Base-by-base conservation (phyloP, 352 stramenopile genomes). In the Synura sp. region DNA sequence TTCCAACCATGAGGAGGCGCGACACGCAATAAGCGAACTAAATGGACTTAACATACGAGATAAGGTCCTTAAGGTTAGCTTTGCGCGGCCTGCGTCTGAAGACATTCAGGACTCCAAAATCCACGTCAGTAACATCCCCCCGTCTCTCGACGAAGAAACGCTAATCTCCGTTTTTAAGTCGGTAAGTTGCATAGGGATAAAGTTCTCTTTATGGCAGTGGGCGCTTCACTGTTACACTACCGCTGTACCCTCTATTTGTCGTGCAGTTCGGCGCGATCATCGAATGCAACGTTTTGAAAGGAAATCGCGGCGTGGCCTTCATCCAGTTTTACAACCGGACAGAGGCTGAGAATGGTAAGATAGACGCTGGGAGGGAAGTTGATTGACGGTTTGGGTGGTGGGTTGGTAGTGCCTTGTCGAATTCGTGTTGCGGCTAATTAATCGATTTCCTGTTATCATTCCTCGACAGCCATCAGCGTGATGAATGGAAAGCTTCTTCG, bases 231-330 rank as follows among this genome's bases (percentile, higher is more conserved):
- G 3, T 71, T 36, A 36, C 4, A 15, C 29, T 15, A 27, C 25
- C 27, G 25, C 42, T 74, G 29, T 74, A 14, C 32, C n/a, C n/a
- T n/a, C n/a, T n/a, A n/a, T n/a, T n/a, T 25, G 4, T 63, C 4
- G 49, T 70, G 19, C 31, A 59, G 67, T 76, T 76, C 38, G 67
- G 67, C 36, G 67, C 55, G 29, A 76, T 76, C 27, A 76, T 76
- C 35, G 67, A 76, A 76, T 76, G 67, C n/a, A n/a, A 38, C 38
- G 5, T 76, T 3, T 25, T 76, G 36, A 33, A 38, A 27, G 67
- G 59, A 5, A 2, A 1, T 9, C 35, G 41, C 25, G 67, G 67
- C 36, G 34, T 59, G 35, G 67, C 67, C 3, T 76, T 76, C 25
- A 38, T 76, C 3, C 67, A 76, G 31, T 76, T 35, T 38, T 59